Evolutionary conservation across 2,329 filamentous ascomycete species (phyloP).

Genomic region (Trichoderma brevicompactum): DNA sequence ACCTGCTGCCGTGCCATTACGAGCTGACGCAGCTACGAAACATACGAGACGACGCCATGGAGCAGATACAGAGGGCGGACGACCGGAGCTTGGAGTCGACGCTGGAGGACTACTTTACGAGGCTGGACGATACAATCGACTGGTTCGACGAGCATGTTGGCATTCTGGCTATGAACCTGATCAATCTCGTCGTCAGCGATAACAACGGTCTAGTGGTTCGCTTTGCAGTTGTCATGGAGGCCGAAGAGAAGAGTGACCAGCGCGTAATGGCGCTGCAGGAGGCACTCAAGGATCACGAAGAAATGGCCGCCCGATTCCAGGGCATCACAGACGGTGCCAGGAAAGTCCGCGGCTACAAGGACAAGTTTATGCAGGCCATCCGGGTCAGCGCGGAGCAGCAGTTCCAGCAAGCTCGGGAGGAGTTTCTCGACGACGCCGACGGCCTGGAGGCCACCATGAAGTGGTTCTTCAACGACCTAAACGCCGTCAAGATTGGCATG

Average conservation of each 20-base stretch:
- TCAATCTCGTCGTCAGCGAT: constrained; percentile 81
- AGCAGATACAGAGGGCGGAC: constrained; percentile 82
- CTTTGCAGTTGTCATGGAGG: constrained; percentile 88
- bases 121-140: constrained; percentile 83
- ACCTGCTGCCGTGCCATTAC: constrained; percentile 87
- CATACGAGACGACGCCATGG: constrained; percentile 94
- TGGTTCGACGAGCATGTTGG: constrained; percentile 97
- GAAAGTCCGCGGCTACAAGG: constrained; percentile 92
- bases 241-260: constrained; percentile 95
- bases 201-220: constrained; percentile 90
- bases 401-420: constrained; percentile 71
- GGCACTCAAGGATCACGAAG: constrained; percentile 92
- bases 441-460: constrained; percentile 84
- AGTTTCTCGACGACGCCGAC: constrained; percentile 82
- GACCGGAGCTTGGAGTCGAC: constrained; percentile 78
- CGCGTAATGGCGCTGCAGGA: constrained; percentile 90
- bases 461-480: constrained; percentile 98
- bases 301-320: constrained; percentile 90
- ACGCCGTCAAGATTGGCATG: constrained; percentile 93
- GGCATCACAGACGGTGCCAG: constrained; percentile 93
- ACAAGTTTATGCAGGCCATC: constrained; percentile 87
- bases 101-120: constrained; percentile 85
- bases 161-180: constrained; percentile 84
- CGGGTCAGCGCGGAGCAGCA: constrained; percentile 72
- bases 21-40: constrained; percentile 90